phyloP scores from a whole-genome alignment of 2,329 filamentous ascomycete genomes.

The Colletotrichum chlorophyti region DNA sequence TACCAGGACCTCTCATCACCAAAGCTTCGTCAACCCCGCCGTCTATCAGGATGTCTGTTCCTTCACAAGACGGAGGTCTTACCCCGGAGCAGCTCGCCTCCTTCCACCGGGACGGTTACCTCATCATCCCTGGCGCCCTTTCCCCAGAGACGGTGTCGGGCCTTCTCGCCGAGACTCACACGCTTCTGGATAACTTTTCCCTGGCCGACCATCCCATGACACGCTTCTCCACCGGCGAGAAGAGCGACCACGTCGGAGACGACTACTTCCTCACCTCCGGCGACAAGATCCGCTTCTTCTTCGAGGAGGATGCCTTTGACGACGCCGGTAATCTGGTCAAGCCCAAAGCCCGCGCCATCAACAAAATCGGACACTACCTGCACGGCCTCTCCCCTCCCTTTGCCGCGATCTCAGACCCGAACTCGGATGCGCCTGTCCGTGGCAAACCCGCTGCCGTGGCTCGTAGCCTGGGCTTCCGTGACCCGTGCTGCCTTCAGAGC shows the following conservation, averaged over 20 bases:
- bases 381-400: slow-evolving; percentile 75
- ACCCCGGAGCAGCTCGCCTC: slow-evolving; percentile 72
- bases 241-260: slow-evolving; percentile 82
- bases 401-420: slow-evolving; percentile 56
- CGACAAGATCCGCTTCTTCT: slow-evolving; percentile 95
- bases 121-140: slow-evolving; percentile 83
- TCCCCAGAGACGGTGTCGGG: slow-evolving; percentile 67
- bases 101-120: slow-evolving; percentile 87
- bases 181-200: slow-evolving; percentile 76
- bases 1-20: too few relatives aligned
- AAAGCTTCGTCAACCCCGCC: not conserved
- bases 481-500: slow-evolving; percentile 83
- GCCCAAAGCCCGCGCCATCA: slow-evolving; percentile 85
- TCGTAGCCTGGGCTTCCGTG: slow-evolving; percentile 72
- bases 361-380: slow-evolving; percentile 85
- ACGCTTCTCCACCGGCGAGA: slow-evolving; percentile 86
- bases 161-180: slow-evolving; percentile 77
- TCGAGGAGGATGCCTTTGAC: slow-evolving; percentile 92
- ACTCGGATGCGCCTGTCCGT: slow-evolving; percentile 47
- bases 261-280: slow-evolving; percentile 91
- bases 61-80: slow-evolving; percentile 57
- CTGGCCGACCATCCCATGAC: slow-evolving; percentile 91
- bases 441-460: slow-evolving; percentile 68
- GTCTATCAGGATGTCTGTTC: not conserved
- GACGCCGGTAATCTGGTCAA: slow-evolving; percentile 69